Base-by-base conservation (phyloP, 768 basidiomycete species). In the Exsudoporus frostii region DNA sequence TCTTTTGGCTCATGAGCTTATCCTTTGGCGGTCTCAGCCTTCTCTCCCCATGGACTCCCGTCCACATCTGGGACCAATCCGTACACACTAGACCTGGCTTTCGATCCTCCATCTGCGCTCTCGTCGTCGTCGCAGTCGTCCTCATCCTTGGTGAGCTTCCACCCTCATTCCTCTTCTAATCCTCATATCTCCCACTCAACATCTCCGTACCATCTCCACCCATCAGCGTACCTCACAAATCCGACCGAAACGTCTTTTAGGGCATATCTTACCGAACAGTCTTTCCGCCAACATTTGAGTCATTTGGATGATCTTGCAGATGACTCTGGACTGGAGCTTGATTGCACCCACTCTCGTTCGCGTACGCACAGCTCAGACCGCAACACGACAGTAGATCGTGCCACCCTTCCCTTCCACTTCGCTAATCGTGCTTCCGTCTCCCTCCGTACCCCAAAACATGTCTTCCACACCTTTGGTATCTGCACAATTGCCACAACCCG, bases 231-330 rank as follows among this genome's bases (percentile, higher is more conserved):
- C 76, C 82, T 95, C 67, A 92, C 93, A 32, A 98, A 98, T 71
- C 96, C 96, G 22, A 85, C 88, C 51, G 94, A 98, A 72, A 85
- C 85, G 43, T 93, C 93, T 7, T 98, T 99, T 73, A 85, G 95
- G 48, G 79, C 92, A 19, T 95, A 92, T 74, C 85, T 98, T 60
- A 98, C 95, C n/a, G 94, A 97, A 66, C 90, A 91, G 65, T 95
- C 93, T 24, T 98, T 99, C 70, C 90, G 95, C 48, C 90, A 91
- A 50, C 94, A 98, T 70, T 81, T 98, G 55, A 90, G 84, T 55
- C 86, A 86, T 50, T 82, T 97, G 63, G 87, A 94, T 61, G 86
- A 86, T 62, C 75, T 73, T 43, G 66, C 73, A 52, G 80, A 84
- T 48, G 85, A 86, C 51, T 72, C 79, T 51, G 41, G 22, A 3